phyloP scores from a whole-genome alignment of 2,329 filamentous ascomycete species.

The Pestalotiopsis sp. region DNA sequence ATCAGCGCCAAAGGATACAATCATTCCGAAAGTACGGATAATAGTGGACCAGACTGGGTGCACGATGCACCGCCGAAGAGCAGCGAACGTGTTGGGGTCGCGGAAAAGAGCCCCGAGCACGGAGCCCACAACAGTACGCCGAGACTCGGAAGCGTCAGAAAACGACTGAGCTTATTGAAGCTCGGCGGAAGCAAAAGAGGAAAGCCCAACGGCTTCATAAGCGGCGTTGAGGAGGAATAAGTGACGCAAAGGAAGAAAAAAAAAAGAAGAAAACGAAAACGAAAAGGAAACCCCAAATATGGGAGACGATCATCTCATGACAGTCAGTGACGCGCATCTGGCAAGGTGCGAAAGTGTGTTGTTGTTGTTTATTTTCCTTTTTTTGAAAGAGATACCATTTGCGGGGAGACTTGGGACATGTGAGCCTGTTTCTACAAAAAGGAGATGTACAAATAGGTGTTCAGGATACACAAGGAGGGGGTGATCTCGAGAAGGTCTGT shows the following conservation, averaged over 20 bases:
- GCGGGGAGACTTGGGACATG: neutral
- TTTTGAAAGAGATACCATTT: slow-evolving; percentile 3
- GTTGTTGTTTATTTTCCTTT: neutral
- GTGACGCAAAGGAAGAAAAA: neutral
- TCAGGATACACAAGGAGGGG: slow-evolving; percentile 7
- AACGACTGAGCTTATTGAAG: slow-evolving; percentile 77
- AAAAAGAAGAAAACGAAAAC: slow-evolving; percentile 24
- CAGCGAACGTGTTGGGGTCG: slow-evolving; percentile 31
- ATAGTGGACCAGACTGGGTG: slow-evolving; percentile 24
- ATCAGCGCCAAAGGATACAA: slow-evolving; percentile 22
- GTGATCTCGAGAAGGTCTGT: slow-evolving; percentile 6
- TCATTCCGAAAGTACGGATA: slow-evolving; percentile 24
- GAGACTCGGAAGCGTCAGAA: slow-evolving; percentile 70
- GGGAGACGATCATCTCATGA: neutral
- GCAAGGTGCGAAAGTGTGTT: neutral
- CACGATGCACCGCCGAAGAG: slow-evolving; percentile 30
- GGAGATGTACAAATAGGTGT: slow-evolving; percentile 10
- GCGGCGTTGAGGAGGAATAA: slow-evolving; percentile 59
- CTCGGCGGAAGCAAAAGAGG: slow-evolving; percentile 69
- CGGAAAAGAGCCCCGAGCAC: slow-evolving; percentile 29
- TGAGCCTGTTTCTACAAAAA: neutral
- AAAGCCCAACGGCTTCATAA: slow-evolving; percentile 56
- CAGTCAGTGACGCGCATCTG: neutral
- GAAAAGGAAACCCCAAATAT: neutral
- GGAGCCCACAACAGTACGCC: slow-evolving; percentile 39